Conservation (phyloP, 345 rosid species). For the Aquilaria sinensis region DNA sequence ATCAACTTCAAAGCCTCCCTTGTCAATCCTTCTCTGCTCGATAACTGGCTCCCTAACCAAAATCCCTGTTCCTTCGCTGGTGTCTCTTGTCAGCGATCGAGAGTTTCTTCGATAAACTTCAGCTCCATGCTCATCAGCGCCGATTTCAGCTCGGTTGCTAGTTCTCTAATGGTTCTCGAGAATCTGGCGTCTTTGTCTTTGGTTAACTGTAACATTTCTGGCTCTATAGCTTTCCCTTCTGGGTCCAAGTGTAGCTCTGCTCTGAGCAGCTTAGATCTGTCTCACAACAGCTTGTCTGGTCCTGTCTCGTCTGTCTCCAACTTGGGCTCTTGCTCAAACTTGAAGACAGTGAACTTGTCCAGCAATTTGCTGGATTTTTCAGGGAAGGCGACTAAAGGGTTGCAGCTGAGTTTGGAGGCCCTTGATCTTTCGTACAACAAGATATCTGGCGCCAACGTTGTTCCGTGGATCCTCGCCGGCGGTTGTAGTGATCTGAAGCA, state of each 20-base stretch:
- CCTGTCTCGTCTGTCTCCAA: slow-evolving; percentile 39
- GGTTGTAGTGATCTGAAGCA: slow-evolving; percentile 55
- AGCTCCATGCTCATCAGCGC: slow-evolving; percentile 28
- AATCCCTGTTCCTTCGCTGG: slow-evolving; percentile 68
- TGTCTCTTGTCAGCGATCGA: slow-evolving; percentile 50
- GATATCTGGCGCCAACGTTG: slow-evolving; percentile 41
- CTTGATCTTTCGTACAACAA: slow-evolving; percentile 73
- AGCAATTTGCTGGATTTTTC: slow-evolving; percentile 44
- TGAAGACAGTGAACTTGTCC: slow-evolving; percentile 59
- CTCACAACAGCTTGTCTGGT: slow-evolving; percentile 58
- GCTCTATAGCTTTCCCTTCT: slow-evolving; percentile 42
- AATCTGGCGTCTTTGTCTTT: slow-evolving; percentile 50
- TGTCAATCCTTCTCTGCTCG: slow-evolving; percentile 38
- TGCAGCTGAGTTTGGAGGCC: slow-evolving; percentile 48
- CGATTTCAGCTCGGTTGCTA: slow-evolving; percentile 54
- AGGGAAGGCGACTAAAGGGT: slow-evolving; percentile 33
- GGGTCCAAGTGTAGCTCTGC: slow-evolving; percentile 63
- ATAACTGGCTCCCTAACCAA: slow-evolving; percentile 48
- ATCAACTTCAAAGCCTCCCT: slow-evolving; percentile 54
- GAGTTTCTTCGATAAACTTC: slow-evolving; percentile 60
- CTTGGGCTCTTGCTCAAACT: slow-evolving; percentile 45
- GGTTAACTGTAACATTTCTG: slow-evolving; percentile 44
- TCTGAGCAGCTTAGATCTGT: slow-evolving; percentile 65
- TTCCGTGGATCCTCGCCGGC: slow-evolving; percentile 43
- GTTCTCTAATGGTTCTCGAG: slow-evolving; percentile 45